These are phyloP conservation scores for Coniella lustricola DNA, from an alignment of 2,329 filamentous ascomycete genomes.

Conservation along the genomic window DNA sequence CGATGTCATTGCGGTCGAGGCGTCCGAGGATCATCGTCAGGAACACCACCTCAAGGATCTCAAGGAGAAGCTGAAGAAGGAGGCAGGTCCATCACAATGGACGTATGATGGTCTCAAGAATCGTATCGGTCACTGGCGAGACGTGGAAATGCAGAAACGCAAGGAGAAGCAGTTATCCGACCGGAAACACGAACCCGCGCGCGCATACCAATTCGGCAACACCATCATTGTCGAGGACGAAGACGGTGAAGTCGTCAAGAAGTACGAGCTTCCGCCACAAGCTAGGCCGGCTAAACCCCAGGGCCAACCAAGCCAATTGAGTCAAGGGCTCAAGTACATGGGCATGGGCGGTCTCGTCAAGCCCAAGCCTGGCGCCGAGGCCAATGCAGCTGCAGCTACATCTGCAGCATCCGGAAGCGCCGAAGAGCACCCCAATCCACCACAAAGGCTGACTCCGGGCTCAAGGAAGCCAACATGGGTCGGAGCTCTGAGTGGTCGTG, in stretches of 20 bases:
- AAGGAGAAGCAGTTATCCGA: slow-evolving; percentile 51
- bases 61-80: slow-evolving; percentile 28
- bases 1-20: slow-evolving; percentile 67
- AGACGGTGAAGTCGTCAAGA: slow-evolving; percentile 79
- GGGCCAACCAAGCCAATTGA: slow-evolving; percentile 32
- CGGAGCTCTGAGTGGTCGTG: slow-evolving; percentile 5
- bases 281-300: slow-evolving; percentile 39
- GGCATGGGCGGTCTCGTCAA: slow-evolving; percentile 42
- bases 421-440: slow-evolving; percentile 12
- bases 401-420: slow-evolving; percentile 18
- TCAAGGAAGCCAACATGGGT: slow-evolving; percentile 10
- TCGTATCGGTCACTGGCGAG: slow-evolving; percentile 44
- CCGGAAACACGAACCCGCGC: slow-evolving; percentile 62
- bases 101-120: slow-evolving; percentile 41
- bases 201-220: slow-evolving; percentile 79
- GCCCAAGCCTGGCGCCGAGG: slow-evolving; percentile 22
- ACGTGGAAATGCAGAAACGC: slow-evolving; percentile 54
- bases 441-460: background rate
- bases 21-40: slow-evolving; percentile 22
- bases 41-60: slow-evolving; percentile 19
- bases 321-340: slow-evolving; percentile 46
- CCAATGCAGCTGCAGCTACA: background rate
- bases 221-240: slow-evolving; percentile 84
- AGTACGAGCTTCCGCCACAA: slow-evolving; percentile 63
- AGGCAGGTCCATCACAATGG: slow-evolving; percentile 31